phyloP scores from a whole-genome alignment of 2,329 filamentous ascomycete genomes.

The Trichoderma atrobrunneum region DNA sequence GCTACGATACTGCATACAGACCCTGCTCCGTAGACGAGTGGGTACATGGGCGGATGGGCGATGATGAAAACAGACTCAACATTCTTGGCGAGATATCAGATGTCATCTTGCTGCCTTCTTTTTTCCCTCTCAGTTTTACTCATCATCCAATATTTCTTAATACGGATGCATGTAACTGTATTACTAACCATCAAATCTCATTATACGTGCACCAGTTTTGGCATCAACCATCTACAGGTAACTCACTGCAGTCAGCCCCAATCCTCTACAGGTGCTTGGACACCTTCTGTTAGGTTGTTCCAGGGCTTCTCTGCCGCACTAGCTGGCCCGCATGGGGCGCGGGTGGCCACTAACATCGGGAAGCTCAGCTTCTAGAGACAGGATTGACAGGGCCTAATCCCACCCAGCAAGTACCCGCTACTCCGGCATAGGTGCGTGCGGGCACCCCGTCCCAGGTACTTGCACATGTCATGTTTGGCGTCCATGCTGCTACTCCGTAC shows the following conservation, averaged over 20 bases:
- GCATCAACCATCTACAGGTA: no score
- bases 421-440: not conserved
- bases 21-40: not conserved
- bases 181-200: not conserved
- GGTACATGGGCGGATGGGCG: not conserved
- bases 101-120: not conserved
- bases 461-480: not conserved
- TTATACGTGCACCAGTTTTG: no score
- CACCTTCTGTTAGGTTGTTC: not conserved
- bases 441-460: not conserved
- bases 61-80: not conserved
- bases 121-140: not conserved
- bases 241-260: no score
- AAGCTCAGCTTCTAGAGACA: slow-evolving; percentile 1
- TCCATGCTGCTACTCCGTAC: not conserved
- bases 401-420: slow-evolving; percentile 2
- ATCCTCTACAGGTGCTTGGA: no score
- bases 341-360: slow-evolving; percentile 3
- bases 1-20: not conserved
- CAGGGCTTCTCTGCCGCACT: not conserved
- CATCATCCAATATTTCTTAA: not conserved
- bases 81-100: not conserved
- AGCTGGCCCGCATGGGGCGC: not conserved
- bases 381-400: not conserved
- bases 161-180: not conserved